These are phyloP conservation scores for Omphalea diandra DNA, from an alignment of 441 rosid species.

Conservation along the genomic window DNA sequence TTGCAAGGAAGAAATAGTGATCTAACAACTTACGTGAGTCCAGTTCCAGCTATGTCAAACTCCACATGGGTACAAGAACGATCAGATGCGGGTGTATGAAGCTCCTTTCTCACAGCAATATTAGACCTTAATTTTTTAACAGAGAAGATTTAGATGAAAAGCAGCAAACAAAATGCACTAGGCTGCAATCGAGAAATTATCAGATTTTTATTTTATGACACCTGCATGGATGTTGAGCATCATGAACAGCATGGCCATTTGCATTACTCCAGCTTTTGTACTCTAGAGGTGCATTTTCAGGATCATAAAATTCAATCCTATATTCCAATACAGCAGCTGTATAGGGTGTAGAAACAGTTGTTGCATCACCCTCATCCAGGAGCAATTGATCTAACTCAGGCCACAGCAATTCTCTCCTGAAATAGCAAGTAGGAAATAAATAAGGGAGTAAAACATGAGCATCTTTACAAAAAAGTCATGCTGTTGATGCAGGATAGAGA, in stretches of 20 bases:
- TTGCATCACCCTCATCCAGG: constrained; percentile 69
- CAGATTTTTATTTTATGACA: constrained; percentile 27
- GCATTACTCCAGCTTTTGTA: constrained; percentile 59
- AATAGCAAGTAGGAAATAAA: constrained; percentile 16
- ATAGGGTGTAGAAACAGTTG: constrained; percentile 81
- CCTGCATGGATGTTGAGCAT: constrained; percentile 98
- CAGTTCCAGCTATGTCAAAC: constrained; percentile 87
- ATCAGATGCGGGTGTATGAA: constrained; percentile 85
- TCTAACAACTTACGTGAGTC: constrained; percentile 63
- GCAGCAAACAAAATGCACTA: constrained; percentile 2
- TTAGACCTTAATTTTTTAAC: constrained; percentile 55
- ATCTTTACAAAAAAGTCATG: not conserved
- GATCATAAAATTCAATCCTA: constrained; percentile 68
- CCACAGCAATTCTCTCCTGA: constrained; percentile 89
- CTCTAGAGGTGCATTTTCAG: constrained; percentile 46
- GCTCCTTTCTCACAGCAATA: constrained; percentile 85
- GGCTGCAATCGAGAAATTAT: constrained; percentile 7
- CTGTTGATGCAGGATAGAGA: constrained; percentile 6
- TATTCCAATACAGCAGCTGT: constrained; percentile 92
- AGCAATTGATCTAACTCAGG: constrained; percentile 90
- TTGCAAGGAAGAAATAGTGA: not conserved
- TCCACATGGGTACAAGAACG: constrained; percentile 99
- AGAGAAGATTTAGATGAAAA: constrained; percentile 21
- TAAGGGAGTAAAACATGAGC: not conserved
- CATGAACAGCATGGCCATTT: constrained; percentile 75